A percentile compares a stretch with the other conserved stretches of the same genome.
Evolutionary conservation across 257 asterid species (phyloP).

Genomic region (Thymus quinquecostatus): DNA sequence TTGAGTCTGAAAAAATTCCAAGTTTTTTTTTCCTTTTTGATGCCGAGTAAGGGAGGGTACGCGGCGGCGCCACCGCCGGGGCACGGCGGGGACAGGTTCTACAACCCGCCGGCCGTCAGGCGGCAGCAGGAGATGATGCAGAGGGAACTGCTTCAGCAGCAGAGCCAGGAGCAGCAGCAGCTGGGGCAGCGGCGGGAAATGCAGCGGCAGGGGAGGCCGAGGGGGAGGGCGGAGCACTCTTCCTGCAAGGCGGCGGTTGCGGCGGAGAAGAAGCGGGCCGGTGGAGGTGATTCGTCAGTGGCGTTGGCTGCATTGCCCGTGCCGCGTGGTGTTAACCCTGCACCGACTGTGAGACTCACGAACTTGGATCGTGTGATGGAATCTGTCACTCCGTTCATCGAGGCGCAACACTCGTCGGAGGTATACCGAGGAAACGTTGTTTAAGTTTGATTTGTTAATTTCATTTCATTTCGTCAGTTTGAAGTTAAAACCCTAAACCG

Average conservation of each 20-base stretch:
- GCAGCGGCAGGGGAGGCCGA: conserved; percentile 38
- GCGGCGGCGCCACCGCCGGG: conserved; percentile 51
- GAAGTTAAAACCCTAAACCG: conserved; percentile 34
- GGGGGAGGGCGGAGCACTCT: conserved; percentile 40
- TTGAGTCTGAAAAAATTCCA: conserved; percentile 12
- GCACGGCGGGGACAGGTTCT: conserved; percentile 60
- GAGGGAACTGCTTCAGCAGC: conserved; percentile 39
- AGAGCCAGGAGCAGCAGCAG: conserved; percentile 14
- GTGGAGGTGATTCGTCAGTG: conserved; percentile 36
- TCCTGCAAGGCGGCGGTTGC: conserved; percentile 29
- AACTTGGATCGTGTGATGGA: conserved; percentile 77
- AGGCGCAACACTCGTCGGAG: conserved; percentile 55
- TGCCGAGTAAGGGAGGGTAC: conserved; percentile 72
- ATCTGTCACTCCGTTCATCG: conserved; percentile 59
- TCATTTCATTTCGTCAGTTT: neutral
- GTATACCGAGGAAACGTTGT: conserved; percentile 39
- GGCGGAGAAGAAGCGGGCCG: conserved; percentile 39
- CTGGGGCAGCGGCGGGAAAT: conserved; percentile 35
- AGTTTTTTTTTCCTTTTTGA: conserved; percentile 16
- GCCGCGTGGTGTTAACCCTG: conserved; percentile 41
- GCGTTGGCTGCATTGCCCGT: conserved; percentile 47
- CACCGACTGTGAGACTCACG: conserved; percentile 38
- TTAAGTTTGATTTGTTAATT: neutral
- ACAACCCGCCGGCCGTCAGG: conserved; percentile 59
- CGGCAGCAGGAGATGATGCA: conserved; percentile 45